Evolutionary conservation across 169 alveolate genomes (phyloP), one percentile per base, ranked within the genome.

Genomic region (Cytauxzoon felis): DNA sequence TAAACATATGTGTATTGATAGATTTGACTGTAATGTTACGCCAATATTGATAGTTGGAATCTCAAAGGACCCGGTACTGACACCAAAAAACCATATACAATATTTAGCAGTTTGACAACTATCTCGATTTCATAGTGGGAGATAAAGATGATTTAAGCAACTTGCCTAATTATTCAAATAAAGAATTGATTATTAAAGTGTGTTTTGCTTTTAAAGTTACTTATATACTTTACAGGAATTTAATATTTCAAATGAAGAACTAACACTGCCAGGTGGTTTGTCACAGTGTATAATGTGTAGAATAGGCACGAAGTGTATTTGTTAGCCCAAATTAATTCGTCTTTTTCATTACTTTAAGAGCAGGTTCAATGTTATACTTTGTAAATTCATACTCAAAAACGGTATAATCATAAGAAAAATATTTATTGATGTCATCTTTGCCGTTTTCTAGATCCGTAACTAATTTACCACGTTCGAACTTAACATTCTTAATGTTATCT

Each of bases 271-370:
- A 2, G 82, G 78, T 1, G 82, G 82, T 34, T 41, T 72, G 16
- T 47, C 61, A 18, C 49, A 61, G 26, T 60, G 70, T 34, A 27
- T 72, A 13, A 16, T 72, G 24, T 57, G 75, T 36, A 56, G 69
- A 19, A 72, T 72, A 8, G 82, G 82, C 9, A 63, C 75, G 30
- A 72, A 72, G 49, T 13, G 82, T 27, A 72, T 72, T 40, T 72
- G 34, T 32, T 23, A 6, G 1, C 5, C 61, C 33, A 13, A 50
- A 9, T 50, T 19, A 32, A 32, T 29, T 24, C 52, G 53, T 5
- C 43, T 27, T 23, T 23, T 8, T 57, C 27, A 72, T 42, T 18
- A 72, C 41, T 19, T 67, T 78, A 6, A 60, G 38, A 50, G 63
- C 3, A 2, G 67, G 63, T 62, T 72, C 82, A 53, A 72, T 21